A percentile compares a stretch with the other conserved stretches of the same genome.
Conservation (phyloP, 768 basidiomycete genomes). For the Lactifluus rugatus region DNA sequence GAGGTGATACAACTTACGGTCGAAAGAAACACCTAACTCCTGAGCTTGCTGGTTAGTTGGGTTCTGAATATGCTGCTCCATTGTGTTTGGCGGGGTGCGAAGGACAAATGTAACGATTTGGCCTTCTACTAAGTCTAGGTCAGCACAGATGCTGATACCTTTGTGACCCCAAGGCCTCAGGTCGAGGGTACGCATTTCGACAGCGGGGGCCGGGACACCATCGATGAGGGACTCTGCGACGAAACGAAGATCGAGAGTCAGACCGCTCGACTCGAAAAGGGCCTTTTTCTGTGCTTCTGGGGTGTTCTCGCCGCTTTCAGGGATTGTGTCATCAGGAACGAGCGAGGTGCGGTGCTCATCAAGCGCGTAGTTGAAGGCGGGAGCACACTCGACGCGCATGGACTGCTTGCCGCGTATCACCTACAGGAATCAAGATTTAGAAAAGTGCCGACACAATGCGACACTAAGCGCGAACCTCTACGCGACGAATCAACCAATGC, state of each 20-base stretch:
- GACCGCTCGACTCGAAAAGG: conserved; percentile 46
- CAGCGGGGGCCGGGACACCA: conserved; percentile 38
- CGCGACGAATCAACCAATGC: conserved; percentile 75
- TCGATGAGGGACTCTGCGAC: conserved; percentile 50
- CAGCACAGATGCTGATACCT: conserved; percentile 50
- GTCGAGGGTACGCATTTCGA: conserved; percentile 54
- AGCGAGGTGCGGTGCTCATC: conserved; percentile 57
- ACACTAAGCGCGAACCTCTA: conserved; percentile 42
- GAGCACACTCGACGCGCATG: conserved; percentile 81
- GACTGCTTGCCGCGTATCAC: conserved; percentile 79
- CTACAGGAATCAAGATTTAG: conserved; percentile 25
- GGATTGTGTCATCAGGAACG: conserved; percentile 39
- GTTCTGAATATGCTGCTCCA: conserved; percentile 23
- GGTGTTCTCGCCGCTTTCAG: conserved; percentile 18
- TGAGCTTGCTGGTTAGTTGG: conserved; percentile 34
- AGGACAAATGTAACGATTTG: conserved; percentile 87
- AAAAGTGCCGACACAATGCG: background rate
- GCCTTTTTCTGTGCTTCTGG: conserved; percentile 43
- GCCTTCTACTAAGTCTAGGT: conserved; percentile 66
- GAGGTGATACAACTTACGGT: conserved; percentile 26
- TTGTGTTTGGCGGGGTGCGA: conserved; percentile 49
- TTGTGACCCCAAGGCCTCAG: conserved; percentile 63
- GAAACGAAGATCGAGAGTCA: conserved; percentile 70
- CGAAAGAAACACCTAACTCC: conserved; percentile 36
- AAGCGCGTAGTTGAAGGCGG: conserved; percentile 93